A percentile compares a stretch with the other conserved stretches of the same genome.
Conservation (phyloP, 2,329 filamentous ascomycete genomes). For the Leptodontidium sp. region DNA sequence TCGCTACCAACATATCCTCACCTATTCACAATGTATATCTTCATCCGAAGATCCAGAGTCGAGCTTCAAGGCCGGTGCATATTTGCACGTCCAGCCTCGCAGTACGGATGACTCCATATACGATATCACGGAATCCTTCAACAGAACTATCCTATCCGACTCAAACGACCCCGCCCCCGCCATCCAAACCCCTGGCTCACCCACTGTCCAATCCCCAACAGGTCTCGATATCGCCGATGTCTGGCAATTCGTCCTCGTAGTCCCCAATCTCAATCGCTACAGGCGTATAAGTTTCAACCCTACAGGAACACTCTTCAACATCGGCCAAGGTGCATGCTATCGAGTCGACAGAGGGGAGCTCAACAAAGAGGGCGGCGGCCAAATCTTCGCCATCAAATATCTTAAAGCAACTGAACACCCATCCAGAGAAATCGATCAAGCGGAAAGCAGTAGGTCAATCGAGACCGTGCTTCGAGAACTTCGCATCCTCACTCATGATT, state of each 20-base stretch:
- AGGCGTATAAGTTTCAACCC: not conserved
- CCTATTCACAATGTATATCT: not conserved
- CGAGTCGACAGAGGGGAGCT: constrained; percentile 6
- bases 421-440: not conserved
- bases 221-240: not conserved
- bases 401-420: not conserved
- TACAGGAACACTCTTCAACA: not conserved
- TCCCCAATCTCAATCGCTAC: not conserved
- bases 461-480: constrained; percentile 10
- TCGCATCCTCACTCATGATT: constrained; percentile 2
- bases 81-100: not conserved
- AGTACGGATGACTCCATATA: not conserved
- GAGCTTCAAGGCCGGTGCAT: not conserved
- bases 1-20: not conserved
- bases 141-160: not conserved
- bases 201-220: not conserved
- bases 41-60: no score
- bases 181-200: not conserved
- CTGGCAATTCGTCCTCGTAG: not conserved
- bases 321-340: constrained; percentile 8
- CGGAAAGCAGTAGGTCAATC: not conserved
- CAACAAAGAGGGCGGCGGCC: not conserved
- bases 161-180: not conserved
- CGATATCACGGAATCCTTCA: not conserved
- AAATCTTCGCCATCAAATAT: constrained; percentile 10